A percentile compares a stretch with the other conserved stretches of the same genome.
phyloP scores from a whole-genome alignment of 106 monocot species.

The Apostasia ramifera region DNA sequence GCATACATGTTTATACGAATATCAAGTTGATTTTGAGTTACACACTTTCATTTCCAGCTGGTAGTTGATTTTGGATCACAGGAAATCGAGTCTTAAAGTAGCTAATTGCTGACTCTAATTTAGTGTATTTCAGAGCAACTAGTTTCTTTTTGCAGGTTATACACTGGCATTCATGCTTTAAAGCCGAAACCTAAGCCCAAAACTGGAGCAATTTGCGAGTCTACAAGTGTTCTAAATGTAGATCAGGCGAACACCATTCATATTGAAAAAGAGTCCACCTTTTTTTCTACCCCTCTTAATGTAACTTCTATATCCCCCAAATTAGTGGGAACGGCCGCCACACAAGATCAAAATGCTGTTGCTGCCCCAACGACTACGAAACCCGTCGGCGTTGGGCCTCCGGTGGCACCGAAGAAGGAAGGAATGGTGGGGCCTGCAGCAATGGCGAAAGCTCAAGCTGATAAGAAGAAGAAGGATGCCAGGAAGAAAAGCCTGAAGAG shows the following conservation, averaged over 20 bases:
- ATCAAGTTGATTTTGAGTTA: not conserved
- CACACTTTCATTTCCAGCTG: not conserved
- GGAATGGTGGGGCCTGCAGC: constrained; percentile 3
- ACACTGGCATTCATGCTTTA: constrained; percentile 81
- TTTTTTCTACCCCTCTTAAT: constrained; percentile 8
- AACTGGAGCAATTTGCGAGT: constrained; percentile 65
- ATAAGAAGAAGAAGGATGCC: constrained; percentile 87
- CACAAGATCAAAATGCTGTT: constrained; percentile 35
- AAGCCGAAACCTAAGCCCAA: constrained; percentile 65
- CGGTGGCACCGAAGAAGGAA: constrained; percentile 33
- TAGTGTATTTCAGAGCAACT: not conserved
- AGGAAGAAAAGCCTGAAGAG: constrained; percentile 97
- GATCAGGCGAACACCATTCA: constrained; percentile 36
- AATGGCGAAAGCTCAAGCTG: constrained; percentile 33
- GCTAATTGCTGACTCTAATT: not conserved
- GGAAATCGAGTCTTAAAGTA: not conserved
- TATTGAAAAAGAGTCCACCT: constrained; percentile 15
- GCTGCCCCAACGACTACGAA: constrained; percentile 8
- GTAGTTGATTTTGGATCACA: not conserved
- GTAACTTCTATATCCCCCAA: constrained; percentile 20
- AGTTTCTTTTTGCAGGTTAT: constrained; percentile 29
- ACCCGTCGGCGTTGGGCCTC: constrained; percentile 12
- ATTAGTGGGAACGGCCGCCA: constrained; percentile 10
- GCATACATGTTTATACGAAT: too few species aligned
- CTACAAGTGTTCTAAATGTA: constrained; percentile 72